Percentiles rank a stretch among this genome's conserved stretches.
These are phyloP conservation scores for Ustilago hordei DNA, from an alignment of 1,284 basidiomycete species.

Conservation along the genomic window DNA sequence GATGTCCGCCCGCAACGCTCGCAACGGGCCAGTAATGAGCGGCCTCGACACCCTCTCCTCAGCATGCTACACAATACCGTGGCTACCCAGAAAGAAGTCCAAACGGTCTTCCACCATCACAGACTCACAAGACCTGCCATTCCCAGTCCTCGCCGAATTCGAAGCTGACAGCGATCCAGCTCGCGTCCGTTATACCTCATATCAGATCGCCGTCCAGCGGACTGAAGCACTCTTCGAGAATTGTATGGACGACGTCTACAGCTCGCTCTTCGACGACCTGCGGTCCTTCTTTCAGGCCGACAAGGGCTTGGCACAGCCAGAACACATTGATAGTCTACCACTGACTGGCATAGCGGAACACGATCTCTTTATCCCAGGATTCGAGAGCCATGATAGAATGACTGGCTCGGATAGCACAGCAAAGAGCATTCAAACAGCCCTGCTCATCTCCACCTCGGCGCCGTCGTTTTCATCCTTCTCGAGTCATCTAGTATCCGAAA, in stretches of 20 bases:
- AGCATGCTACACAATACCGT: constrained; percentile 51
- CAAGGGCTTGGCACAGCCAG: not conserved
- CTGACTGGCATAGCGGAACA: constrained; percentile 12
- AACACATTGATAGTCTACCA: not conserved
- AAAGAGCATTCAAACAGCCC: constrained; percentile 45
- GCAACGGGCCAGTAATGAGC: constrained; percentile 15
- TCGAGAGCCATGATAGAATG: constrained; percentile 16
- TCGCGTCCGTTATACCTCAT: constrained; percentile 33
- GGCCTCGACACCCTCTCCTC: constrained; percentile 45
- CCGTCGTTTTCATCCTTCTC: constrained; percentile 45
- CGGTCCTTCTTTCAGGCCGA: constrained; percentile 27
- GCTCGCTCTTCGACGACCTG: constrained; percentile 37
- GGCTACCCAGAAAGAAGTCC: constrained; percentile 38
- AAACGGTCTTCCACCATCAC: constrained; percentile 6
- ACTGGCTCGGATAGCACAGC: constrained; percentile 6
- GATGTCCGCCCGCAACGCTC: constrained; percentile 25
- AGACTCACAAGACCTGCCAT: constrained; percentile 12
- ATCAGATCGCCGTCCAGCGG: constrained; percentile 33
- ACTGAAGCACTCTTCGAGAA: constrained; percentile 37
- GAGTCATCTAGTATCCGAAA: constrained; percentile 36
- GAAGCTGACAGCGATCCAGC: constrained; percentile 41
- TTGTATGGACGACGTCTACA: constrained; percentile 38
- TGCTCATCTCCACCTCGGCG: constrained; percentile 45
- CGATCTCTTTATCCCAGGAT: constrained; percentile 43
- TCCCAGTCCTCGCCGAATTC: constrained; percentile 41